Evolutionary conservation across 2,329 filamentous ascomycete genomes (phyloP).

Genomic region (Microascus cirrosus): DNA sequence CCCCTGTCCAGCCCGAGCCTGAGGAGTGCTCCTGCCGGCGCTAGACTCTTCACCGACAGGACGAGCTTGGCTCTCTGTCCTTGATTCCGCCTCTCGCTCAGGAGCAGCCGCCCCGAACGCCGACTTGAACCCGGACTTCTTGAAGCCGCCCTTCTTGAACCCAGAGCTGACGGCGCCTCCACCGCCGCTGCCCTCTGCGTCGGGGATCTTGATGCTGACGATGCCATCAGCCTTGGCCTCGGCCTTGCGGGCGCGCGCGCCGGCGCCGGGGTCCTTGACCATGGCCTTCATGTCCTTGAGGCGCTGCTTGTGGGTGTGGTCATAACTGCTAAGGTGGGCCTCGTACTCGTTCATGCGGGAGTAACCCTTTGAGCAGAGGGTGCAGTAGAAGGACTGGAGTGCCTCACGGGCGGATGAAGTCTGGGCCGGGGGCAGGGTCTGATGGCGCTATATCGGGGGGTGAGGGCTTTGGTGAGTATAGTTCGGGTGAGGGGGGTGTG

Average conservation of each 20-base stretch:
- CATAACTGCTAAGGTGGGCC: slow-evolving; percentile 85
- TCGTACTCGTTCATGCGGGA: slow-evolving; percentile 93
- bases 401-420: slow-evolving; percentile 61
- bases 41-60: background rate
- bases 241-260: slow-evolving; percentile 53
- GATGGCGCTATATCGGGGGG: slow-evolving; percentile 32
- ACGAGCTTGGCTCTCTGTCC: background rate
- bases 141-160: slow-evolving; percentile 62
- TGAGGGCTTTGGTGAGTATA: background rate
- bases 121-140: slow-evolving; percentile 75
- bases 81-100: background rate
- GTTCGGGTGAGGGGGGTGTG: slow-evolving; percentile 28
- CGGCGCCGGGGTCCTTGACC: slow-evolving; percentile 58
- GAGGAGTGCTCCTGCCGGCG: slow-evolving; percentile 1
- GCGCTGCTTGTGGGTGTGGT: slow-evolving; percentile 88
- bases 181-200: slow-evolving; percentile 11
- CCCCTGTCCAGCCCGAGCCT: slow-evolving; percentile 20
- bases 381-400: slow-evolving; percentile 71
- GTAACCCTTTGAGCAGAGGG: slow-evolving; percentile 88
- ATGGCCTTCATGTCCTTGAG: slow-evolving; percentile 82
- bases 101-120: slow-evolving; percentile 41
- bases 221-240: slow-evolving; percentile 61
- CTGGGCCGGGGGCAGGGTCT: slow-evolving; percentile 46
- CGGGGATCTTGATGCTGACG: slow-evolving; percentile 52
- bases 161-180: slow-evolving; percentile 20